Base-by-base conservation (phyloP, 176 grass and related monocot species). In the Phragmites australis region DNA sequence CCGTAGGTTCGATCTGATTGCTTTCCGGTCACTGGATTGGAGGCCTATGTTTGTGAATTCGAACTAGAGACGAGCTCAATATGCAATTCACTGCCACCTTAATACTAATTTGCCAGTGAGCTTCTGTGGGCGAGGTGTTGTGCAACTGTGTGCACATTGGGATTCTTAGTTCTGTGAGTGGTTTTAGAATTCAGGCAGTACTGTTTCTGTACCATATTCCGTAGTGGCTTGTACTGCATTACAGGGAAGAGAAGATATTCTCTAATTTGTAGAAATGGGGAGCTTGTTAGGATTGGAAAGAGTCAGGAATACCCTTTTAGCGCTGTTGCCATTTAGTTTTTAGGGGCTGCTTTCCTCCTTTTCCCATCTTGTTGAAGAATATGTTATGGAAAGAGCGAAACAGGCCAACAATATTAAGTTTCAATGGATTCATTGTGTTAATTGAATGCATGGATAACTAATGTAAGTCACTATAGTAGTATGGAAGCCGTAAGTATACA, bases 111-210 rank as follows among this genome's bases (percentile, higher is more conserved):
- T 19, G 9, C 31, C 11, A 21, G 27, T 67, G 59, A 57, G 2
- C 59, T 86, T 86, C n/a, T 81, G 74, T 22, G n/a, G 42, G 15
- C 19, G 21, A 2, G 16, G 14, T 62, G 41, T 66, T 81, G 42
- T 60, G 62, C 61, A 67, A 49, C 26, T 63, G 53, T 54, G 46
- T 60, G 52, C 22, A 54, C 49, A 15, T 78, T 26, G 12, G 65
- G 17, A 19, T 67, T 82, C n/a, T 47, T 72, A 78, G 47, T 72
- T 15, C 32, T 25, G 0, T 5, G 44, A 74, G 15, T 45, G 1
- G 15, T 71, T 17, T 61, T 43, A 22, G 29, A 76, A 77, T 64
- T 66, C 16, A 58, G 29, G 15, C 6, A 32, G 34, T 72, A 34
- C 27, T 14, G 6, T 80, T 54, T 47, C 50, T 60, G 50, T 46